Evolutionary conservation across 2,329 filamentous ascomycete genomes (phyloP).

Genomic region (Didymosphaeria variabile): DNA sequence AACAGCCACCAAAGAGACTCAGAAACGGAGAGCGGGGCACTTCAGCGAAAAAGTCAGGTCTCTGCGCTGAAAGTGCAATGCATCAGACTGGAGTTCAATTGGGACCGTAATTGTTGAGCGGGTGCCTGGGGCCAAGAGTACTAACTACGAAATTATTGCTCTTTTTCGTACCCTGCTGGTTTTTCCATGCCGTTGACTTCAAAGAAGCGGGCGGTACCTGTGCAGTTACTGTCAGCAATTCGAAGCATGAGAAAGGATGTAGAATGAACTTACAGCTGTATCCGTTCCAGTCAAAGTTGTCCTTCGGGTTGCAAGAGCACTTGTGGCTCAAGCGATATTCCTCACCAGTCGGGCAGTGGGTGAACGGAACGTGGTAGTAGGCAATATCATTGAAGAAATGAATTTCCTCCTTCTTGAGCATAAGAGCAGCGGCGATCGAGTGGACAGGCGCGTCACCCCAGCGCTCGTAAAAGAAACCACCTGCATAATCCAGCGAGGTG

Average conservation of each 20-base stretch:
- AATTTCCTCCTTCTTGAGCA: conserved; percentile 91
- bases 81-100: conserved; percentile 3
- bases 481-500: conserved; percentile 83
- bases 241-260: background rate
- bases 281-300: conserved; percentile 99
- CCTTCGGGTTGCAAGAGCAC: conserved; percentile 92
- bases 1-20: conserved; percentile 36
- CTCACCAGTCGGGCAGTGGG: conserved; percentile 93
- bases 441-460: conserved; percentile 98
- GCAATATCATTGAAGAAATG: conserved; percentile 99
- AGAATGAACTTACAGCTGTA: conserved; percentile 81
- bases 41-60: conserved; percentile 39
- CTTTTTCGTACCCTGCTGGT: conserved; percentile 83
- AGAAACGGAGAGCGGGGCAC: conserved; percentile 36
- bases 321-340: conserved; percentile 82
- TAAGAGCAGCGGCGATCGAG: conserved; percentile 89
- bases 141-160: conserved; percentile 54
- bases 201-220: conserved; percentile 86
- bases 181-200: conserved; percentile 82
- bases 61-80: conserved; percentile 20
- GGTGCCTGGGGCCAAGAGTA: conserved; percentile 21
- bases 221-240: conserved; percentile 47
- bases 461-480: conserved; percentile 98
- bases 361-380: conserved; percentile 98
- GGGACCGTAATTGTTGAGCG: conserved; percentile 11